Conservation (phyloP, 2,329 filamentous ascomycete genomes). For the Aspergillus fijiensis region DNA sequence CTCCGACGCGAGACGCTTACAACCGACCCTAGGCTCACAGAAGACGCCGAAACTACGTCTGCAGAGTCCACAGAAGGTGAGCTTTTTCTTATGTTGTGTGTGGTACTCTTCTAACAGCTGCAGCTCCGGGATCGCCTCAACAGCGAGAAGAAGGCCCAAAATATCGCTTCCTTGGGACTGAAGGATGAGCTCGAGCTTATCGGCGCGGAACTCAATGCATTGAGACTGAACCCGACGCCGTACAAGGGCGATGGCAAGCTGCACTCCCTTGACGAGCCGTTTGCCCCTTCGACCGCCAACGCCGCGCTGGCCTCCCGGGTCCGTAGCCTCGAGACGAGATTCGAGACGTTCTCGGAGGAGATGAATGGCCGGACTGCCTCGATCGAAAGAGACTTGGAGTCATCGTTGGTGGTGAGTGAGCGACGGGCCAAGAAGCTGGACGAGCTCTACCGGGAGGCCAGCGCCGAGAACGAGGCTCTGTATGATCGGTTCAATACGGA, state of each 20-base stretch:
- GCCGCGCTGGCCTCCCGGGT: conserved; percentile 52
- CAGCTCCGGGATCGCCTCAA: conserved; percentile 75
- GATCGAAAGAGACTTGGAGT: conserved; percentile 70
- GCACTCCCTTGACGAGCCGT: conserved; percentile 16
- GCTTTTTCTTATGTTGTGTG: neutral
- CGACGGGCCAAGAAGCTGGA: conserved; percentile 78
- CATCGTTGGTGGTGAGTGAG: conserved; percentile 70
- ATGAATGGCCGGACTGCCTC: conserved; percentile 61
- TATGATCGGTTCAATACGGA: conserved; percentile 94
- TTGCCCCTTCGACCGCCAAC: conserved; percentile 19
- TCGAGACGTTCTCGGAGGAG: conserved; percentile 61
- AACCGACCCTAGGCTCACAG: conserved; percentile 64
- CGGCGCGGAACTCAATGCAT: conserved; percentile 69
- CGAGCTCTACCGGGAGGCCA: conserved; percentile 82
- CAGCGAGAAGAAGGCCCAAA: conserved; percentile 72
- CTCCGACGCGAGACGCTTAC: conserved; percentile 31
- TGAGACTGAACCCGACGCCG: conserved; percentile 36
- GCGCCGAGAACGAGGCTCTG: conserved; percentile 86
- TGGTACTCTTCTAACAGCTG: conserved; percentile 5
- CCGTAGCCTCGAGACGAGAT: conserved; percentile 64
- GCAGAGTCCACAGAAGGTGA: conserved; percentile 61
- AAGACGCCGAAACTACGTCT: conserved; percentile 68
- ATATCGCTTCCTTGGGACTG: conserved; percentile 67
- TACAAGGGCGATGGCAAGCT: conserved; percentile 34
- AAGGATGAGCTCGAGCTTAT: conserved; percentile 77